phyloP scores from a whole-genome alignment of 352 stramenopile species.

The Pythium apleroticum region DNA sequence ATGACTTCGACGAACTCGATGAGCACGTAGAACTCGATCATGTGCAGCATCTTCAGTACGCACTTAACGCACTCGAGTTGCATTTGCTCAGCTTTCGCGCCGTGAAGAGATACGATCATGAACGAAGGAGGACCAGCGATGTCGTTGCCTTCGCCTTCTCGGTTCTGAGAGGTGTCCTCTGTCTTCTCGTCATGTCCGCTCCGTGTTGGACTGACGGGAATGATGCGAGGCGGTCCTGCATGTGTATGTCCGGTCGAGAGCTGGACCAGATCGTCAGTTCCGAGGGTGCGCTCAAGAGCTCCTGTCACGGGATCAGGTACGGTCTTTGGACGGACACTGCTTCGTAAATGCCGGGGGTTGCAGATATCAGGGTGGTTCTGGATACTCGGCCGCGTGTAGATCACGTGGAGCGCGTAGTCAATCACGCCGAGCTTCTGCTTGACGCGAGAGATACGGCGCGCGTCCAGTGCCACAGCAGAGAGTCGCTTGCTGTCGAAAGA shows the following conservation, averaged over 20 bases:
- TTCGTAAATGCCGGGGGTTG: background rate
- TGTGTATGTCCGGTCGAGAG: no score
- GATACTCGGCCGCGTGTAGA: background rate
- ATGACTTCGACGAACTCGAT: constrained; percentile 25
- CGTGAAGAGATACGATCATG: background rate
- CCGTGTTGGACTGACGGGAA: no score
- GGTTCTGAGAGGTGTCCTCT: no score
- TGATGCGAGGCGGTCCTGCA: no score
- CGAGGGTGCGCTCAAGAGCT: background rate
- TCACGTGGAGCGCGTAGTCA: background rate
- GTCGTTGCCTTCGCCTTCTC: no score
- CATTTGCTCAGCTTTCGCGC: background rate
- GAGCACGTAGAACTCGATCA: constrained; percentile 12
- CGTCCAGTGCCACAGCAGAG: background rate
- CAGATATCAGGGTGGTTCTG: background rate
- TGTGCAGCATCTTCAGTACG: background rate
- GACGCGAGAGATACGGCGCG: background rate
- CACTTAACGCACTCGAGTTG: background rate
- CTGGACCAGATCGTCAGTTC: no score
- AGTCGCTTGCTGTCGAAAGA: background rate
- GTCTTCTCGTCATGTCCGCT: no score
- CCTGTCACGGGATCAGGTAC: background rate
- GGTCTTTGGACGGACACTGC: background rate
- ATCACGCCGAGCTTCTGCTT: background rate
- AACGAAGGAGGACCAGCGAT: no score